phyloP scores from a whole-genome alignment of 2,329 filamentous ascomycete species.

The Aspergillus pseudoterreus region DNA sequence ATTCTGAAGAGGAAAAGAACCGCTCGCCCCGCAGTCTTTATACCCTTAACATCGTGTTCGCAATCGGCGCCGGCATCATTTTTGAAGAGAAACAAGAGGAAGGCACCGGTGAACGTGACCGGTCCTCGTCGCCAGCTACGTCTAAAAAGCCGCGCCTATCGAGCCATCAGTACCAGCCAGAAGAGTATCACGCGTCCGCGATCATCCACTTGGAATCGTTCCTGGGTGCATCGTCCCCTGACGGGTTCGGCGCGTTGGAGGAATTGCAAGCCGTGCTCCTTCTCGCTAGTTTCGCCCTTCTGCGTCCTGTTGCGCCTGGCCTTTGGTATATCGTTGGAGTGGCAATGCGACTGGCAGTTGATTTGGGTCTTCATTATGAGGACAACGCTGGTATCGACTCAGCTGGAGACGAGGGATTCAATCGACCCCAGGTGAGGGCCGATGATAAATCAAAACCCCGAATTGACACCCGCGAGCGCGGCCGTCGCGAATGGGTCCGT shows the following conservation, averaged over 20 bases:
- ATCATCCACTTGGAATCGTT: conserved; percentile 89
- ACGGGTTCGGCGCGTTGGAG: conserved; percentile 79
- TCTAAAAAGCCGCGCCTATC: conserved; percentile 52
- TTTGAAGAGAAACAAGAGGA: conserved; percentile 51
- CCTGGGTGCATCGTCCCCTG: conserved; percentile 59
- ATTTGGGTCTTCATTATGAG: conserved; percentile 88
- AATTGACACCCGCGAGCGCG: conserved; percentile 55
- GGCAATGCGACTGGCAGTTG: conserved; percentile 82
- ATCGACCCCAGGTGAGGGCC: conserved; percentile 8
- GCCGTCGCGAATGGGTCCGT: conserved; percentile 75
- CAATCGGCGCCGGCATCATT: conserved; percentile 91
- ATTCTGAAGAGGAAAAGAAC: conserved; percentile 62
- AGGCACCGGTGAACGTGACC: conserved; percentile 18
- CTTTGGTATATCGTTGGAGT: conserved; percentile 98
- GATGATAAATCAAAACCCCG: conserved; percentile 28
- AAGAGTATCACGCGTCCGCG: conserved; percentile 93
- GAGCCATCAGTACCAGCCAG: conserved; percentile 69
- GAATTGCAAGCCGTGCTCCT: conserved; percentile 91
- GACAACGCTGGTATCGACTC: conserved; percentile 68
- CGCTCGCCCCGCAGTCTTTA: conserved; percentile 81
- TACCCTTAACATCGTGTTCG: conserved; percentile 94
- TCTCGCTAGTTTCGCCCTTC: conserved; percentile 83
- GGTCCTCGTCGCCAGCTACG: conserved; percentile 24
- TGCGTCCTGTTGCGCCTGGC: conserved; percentile 87
- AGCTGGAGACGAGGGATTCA: conserved; percentile 33